Percentiles rank a stretch among this genome's conserved stretches.
These are phyloP conservation scores for Diaporthe sp. DNA, from an alignment of 2,329 filamentous ascomycete genomes.

Conservation along the genomic window DNA sequence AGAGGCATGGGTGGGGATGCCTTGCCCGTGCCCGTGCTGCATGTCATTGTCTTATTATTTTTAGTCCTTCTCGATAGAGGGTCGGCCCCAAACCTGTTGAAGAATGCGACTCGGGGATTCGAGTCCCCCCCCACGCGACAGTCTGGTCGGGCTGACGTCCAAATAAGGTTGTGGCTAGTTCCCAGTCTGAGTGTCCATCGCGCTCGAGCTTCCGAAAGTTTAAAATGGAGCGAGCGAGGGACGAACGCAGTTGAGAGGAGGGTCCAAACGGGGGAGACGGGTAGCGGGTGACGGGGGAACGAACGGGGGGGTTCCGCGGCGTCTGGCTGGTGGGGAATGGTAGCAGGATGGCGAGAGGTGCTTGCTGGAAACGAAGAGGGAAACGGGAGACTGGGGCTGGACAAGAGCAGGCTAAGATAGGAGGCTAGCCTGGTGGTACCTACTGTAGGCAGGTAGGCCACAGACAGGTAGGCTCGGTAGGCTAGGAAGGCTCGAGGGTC, in stretches of 20 bases:
- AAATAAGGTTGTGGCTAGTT: slow-evolving; percentile 35
- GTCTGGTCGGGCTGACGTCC: slow-evolving; percentile 25
- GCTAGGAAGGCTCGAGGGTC: background rate
- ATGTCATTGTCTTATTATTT: slow-evolving; percentile 5
- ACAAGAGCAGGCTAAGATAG: background rate
- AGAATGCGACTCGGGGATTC: background rate
- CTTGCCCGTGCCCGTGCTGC: background rate
- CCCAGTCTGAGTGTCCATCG: slow-evolving; percentile 30
- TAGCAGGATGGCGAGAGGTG: too few species aligned
- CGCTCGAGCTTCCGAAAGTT: slow-evolving; percentile 31
- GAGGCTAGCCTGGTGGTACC: background rate
- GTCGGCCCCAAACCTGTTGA: background rate
- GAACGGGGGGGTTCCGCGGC: slow-evolving; percentile 23
- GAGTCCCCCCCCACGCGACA: background rate
- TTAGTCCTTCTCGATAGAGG: background rate
- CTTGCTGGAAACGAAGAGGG: slow-evolving; percentile 1
- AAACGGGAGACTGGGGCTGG: slow-evolving; percentile 4
- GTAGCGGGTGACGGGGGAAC: background rate
- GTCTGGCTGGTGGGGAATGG: slow-evolving; percentile 8
- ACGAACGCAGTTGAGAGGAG: slow-evolving; percentile 9
- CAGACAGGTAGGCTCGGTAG: background rate
- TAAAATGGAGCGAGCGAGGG: slow-evolving; percentile 19
- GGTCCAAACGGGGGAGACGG: background rate
- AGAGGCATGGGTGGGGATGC: background rate
- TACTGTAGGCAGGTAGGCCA: too few species aligned